phyloP scores from a whole-genome alignment of 2,329 filamentous ascomycete genomes.

The Botryosphaeria dothidea region DNA sequence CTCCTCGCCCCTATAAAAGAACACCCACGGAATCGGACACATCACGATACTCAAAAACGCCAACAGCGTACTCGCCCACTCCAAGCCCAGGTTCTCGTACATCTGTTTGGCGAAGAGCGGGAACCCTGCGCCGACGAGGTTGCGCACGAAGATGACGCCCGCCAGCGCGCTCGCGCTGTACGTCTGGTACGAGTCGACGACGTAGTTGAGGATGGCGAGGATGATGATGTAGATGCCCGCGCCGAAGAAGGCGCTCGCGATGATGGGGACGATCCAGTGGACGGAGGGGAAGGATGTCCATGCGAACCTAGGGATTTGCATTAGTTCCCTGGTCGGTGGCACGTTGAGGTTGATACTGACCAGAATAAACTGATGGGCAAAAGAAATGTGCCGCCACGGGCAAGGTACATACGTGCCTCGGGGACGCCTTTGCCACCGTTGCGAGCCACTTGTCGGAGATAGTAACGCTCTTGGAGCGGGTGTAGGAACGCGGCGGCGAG shows the following conservation, averaged over 20 bases:
- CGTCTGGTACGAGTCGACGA: slow-evolving; percentile 24
- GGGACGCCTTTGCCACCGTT: slow-evolving; percentile 28
- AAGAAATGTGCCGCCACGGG: slow-evolving; percentile 20
- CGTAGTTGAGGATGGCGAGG: slow-evolving; percentile 26
- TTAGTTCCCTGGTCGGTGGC: too few species aligned
- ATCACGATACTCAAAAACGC: slow-evolving; percentile 40
- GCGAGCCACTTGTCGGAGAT: slow-evolving; percentile 21
- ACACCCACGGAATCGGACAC: slow-evolving; percentile 41
- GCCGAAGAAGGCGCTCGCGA: slow-evolving; percentile 24
- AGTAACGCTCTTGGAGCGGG: slow-evolving; percentile 26
- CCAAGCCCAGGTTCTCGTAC: slow-evolving; percentile 37
- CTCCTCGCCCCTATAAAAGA: slow-evolving; percentile 37
- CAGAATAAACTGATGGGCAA: slow-evolving; percentile 30
- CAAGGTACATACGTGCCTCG: slow-evolving; percentile 29
- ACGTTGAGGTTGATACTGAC: neutral
- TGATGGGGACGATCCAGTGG: slow-evolving; percentile 24
- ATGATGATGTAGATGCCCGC: slow-evolving; percentile 27
- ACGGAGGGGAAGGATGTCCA: slow-evolving; percentile 21
- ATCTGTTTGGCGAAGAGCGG: slow-evolving; percentile 31
- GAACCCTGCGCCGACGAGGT: slow-evolving; percentile 27
- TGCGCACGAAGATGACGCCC: slow-evolving; percentile 22
- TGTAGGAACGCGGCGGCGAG: slow-evolving; percentile 23
- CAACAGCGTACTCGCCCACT: slow-evolving; percentile 41
- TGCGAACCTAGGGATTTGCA: slow-evolving; percentile 22
- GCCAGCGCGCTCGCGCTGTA: slow-evolving; percentile 23